These are phyloP conservation scores for Botryotinia convoluta DNA, from an alignment of 2,329 filamentous ascomycete genomes.

Conservation along the genomic window DNA sequence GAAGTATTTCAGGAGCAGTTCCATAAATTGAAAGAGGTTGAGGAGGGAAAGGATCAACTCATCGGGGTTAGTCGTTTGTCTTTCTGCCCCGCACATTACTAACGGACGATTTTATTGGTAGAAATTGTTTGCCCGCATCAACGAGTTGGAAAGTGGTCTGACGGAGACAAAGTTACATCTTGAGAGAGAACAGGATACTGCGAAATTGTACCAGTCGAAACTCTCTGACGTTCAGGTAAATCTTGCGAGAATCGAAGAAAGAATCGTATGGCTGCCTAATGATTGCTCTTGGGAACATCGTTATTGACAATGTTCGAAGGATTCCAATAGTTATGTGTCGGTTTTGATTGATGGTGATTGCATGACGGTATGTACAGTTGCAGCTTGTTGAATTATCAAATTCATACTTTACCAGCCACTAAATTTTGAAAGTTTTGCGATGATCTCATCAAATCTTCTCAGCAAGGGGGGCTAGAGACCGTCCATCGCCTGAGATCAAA, in stretches of 20 bases:
- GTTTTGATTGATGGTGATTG: constrained; percentile 43
- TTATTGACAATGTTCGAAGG: constrained; percentile 6
- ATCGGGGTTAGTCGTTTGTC: constrained; percentile 15
- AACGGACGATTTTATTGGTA: not conserved
- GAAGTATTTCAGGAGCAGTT: constrained; percentile 22
- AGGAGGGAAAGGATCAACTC: constrained; percentile 18
- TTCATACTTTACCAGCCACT: not conserved
- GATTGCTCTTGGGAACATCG: not conserved
- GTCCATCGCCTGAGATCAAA: not conserved
- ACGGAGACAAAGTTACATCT: constrained; percentile 20
- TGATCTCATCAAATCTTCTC: not conserved
- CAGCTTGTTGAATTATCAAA: not conserved
- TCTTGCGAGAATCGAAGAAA: constrained; percentile 5
- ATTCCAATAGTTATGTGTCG: constrained; percentile 34
- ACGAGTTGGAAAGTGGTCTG: constrained; percentile 18
- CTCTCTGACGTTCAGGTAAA: not conserved
- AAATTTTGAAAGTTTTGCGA: not conserved
- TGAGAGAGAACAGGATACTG: constrained; percentile 21
- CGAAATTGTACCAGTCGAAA: constrained; percentile 20
- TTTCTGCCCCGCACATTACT: not conserved
- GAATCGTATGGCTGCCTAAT: not conserved
- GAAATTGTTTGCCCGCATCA: constrained; percentile 18
- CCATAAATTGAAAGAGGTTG: constrained; percentile 19
- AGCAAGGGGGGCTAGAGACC: not conserved
- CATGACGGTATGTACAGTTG: constrained; percentile 38